Evolutionary conservation across 148 eudicot species (phyloP).

Genomic region (Rhododendron henanense): DNA sequence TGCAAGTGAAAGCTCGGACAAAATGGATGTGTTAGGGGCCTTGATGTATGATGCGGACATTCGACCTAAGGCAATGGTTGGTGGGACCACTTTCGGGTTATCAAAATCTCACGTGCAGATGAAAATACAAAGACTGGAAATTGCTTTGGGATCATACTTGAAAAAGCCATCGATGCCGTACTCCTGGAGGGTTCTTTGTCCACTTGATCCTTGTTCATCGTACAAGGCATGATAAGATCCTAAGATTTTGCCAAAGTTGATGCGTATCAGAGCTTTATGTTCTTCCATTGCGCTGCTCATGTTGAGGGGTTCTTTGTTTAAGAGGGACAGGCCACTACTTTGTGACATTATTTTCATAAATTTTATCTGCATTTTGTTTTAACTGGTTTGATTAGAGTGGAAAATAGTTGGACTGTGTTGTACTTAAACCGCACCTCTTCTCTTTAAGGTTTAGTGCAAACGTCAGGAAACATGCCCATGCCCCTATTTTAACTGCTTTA

Average conservation of each 20-base stretch:
- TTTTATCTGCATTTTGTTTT: not conserved
- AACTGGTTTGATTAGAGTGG: not conserved
- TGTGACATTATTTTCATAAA: not conserved
- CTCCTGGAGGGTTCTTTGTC: not conserved
- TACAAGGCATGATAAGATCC: not conserved
- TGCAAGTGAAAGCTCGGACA: not conserved
- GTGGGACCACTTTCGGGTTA: not conserved
- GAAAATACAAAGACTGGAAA: not conserved
- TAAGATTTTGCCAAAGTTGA: not conserved
- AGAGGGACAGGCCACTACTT: not conserved
- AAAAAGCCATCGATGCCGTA: not conserved
- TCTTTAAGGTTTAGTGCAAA: not conserved
- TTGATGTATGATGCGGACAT: not conserved
- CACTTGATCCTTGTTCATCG: not conserved
- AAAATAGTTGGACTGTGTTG: not conserved
- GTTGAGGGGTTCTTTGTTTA: not conserved
- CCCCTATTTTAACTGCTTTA: not conserved
- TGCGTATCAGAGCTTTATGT: not conserved
- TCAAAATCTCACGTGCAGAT: not conserved
- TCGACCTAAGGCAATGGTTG: not conserved
- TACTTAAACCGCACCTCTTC: not conserved
- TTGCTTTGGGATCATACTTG: not conserved
- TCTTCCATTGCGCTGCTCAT: not conserved
- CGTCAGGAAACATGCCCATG: not conserved
- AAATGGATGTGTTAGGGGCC: not conserved